phyloP scores from a whole-genome alignment of 176 grass and related monocot genomes.

The Lolium perenne region DNA sequence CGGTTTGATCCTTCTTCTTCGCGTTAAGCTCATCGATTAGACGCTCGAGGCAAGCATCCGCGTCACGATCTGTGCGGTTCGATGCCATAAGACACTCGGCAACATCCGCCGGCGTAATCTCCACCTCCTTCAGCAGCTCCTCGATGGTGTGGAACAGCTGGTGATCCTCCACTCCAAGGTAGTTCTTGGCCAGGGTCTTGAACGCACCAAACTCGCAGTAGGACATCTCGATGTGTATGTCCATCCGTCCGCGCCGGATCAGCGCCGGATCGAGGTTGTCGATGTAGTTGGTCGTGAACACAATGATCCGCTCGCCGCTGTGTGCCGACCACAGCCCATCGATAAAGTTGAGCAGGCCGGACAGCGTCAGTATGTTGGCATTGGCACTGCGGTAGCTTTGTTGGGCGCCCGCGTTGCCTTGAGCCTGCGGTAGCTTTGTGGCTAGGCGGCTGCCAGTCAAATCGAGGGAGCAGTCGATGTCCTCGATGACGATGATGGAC shows the following conservation, averaged over 20 bases:
- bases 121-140: neutral
- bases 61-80: neutral
- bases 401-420: neutral
- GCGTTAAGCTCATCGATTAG: neutral
- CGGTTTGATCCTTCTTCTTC: neutral
- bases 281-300: slow-evolving; percentile 53
- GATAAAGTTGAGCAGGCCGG: slow-evolving; percentile 57
- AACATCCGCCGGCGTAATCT: slow-evolving; percentile 40
- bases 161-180: slow-evolving; percentile 35
- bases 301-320: slow-evolving; percentile 46
- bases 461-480: slow-evolving; percentile 81
- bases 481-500: slow-evolving; percentile 90
- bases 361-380: slow-evolving; percentile 46
- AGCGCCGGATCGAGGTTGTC: slow-evolving; percentile 52
- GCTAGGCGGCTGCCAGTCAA: slow-evolving; percentile 34
- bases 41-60: neutral
- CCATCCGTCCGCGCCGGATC: slow-evolving; percentile 37
- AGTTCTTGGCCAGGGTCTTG: slow-evolving; percentile 37
- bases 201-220: slow-evolving; percentile 48
- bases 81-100: neutral
- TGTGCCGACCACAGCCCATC: slow-evolving; percentile 56
- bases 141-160: neutral
- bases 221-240: slow-evolving; percentile 54
- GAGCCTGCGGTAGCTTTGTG: neutral
- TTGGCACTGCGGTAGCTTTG: neutral